These are phyloP conservation scores for Sporothrix humicola DNA, from an alignment of 2,329 filamentous ascomycete genomes.

Conservation along the genomic window DNA sequence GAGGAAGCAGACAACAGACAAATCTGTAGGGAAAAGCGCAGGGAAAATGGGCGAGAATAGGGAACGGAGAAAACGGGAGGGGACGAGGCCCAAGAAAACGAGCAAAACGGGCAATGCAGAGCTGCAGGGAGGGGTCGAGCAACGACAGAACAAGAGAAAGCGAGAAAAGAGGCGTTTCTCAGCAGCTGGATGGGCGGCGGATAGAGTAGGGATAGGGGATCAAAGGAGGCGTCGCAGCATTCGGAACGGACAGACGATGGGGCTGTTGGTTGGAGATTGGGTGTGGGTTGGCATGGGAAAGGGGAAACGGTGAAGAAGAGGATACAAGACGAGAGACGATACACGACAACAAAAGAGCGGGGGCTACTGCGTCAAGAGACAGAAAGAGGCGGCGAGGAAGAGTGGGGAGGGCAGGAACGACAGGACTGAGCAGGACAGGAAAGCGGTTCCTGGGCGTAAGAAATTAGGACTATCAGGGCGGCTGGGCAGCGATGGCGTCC, in stretches of 20 bases:
- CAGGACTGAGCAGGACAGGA: background rate
- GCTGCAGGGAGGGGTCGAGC: constrained; percentile 3
- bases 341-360: constrained; percentile 1
- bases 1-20: too few species aligned
- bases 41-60: constrained; percentile 8
- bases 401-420: constrained; percentile 23
- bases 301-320: constrained; percentile 21
- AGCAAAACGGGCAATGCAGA: constrained; percentile 6
- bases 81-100: constrained; percentile 9
- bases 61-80: constrained; percentile 14
- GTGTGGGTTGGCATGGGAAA: constrained; percentile 13
- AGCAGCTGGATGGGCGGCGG: background rate
- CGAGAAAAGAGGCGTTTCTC: constrained; percentile 25
- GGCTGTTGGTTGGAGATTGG: background rate
- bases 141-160: background rate
- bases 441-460: constrained; percentile 34
- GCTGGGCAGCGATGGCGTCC: constrained; percentile 28
- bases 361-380: constrained; percentile 34
- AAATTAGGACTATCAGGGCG: constrained; percentile 37
- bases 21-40: constrained; percentile 1
- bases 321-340: background rate
- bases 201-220: background rate
- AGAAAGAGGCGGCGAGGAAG: constrained; percentile 42
- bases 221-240: constrained; percentile 21
- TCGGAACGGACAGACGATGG: constrained; percentile 23